Evolutionary conservation across 305 asterid genomes (phyloP).

Genomic region (Rubia occidens): DNA sequence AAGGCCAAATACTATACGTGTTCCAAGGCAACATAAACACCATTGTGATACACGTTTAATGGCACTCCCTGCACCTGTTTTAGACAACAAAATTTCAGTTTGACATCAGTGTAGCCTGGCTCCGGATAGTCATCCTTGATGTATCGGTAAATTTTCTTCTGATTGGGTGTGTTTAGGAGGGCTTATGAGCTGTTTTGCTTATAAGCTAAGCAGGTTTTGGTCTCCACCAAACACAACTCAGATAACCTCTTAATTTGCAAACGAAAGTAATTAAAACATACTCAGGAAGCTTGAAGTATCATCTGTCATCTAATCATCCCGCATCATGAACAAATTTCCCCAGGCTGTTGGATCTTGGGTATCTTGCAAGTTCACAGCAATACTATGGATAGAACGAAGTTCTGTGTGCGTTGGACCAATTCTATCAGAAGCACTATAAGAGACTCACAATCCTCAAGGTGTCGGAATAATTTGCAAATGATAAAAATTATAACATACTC

Average conservation of each 20-base stretch:
- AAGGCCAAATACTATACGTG: not conserved
- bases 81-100: slow-evolving; percentile 65
- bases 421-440: too few species aligned
- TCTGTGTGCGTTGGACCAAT: not conserved
- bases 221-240: too few species aligned
- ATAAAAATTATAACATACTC: too few species aligned
- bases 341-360: not conserved
- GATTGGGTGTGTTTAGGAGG: too few species aligned
- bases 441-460: too few species aligned
- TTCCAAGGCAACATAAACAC: too few species aligned
- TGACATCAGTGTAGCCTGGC: slow-evolving; percentile 72
- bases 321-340: slow-evolving; percentile 80
- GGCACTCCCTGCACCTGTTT: too few species aligned
- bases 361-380: too few species aligned
- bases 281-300: slow-evolving; percentile 57
- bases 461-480: slow-evolving; percentile 41
- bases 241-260: slow-evolving; percentile 38
- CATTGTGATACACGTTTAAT: slow-evolving; percentile 56
- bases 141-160: slow-evolving; percentile 62
- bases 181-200: too few species aligned
- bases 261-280: too few species aligned
- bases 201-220: too few species aligned
- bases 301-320: slow-evolving; percentile 61
- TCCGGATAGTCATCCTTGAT: slow-evolving; percentile 58
- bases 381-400: too few species aligned